phyloP scores from a whole-genome alignment of 1,284 basidiomycete species.

The Tilletia caries region DNA sequence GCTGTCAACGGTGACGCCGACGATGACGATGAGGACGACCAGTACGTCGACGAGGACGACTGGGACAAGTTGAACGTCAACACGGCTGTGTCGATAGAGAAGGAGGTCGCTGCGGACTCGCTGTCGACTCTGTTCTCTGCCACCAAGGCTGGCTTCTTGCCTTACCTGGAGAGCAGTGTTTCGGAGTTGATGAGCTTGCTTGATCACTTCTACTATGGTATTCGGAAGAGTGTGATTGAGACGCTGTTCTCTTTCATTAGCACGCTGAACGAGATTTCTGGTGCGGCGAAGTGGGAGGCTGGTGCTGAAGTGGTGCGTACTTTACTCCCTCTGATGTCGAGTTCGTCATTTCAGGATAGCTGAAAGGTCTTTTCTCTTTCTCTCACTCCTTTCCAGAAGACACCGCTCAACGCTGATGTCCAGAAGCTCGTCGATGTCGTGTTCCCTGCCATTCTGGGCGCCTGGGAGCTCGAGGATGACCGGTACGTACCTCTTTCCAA shows the following conservation, averaged over 20 bases:
- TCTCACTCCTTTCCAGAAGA: conserved; percentile 31
- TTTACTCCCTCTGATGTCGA: background rate
- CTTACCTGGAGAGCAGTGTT: conserved; percentile 68
- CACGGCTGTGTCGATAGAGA: conserved; percentile 95
- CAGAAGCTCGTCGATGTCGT: conserved; percentile 76
- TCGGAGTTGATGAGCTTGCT: conserved; percentile 79
- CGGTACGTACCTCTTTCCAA: conserved; percentile 67
- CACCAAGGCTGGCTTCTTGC: conserved; percentile 81
- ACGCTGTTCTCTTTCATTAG: conserved; percentile 85
- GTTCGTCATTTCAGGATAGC: background rate
- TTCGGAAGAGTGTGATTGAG: conserved; percentile 87
- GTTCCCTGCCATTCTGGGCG: conserved; percentile 73
- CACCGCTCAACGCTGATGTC: conserved; percentile 71
- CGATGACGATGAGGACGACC: conserved; percentile 61
- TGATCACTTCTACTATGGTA: conserved; percentile 94
- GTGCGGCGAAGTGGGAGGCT: conserved; percentile 75
- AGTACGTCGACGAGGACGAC: conserved; percentile 68
- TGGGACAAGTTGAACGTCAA: conserved; percentile 70
- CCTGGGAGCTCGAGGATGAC: conserved; percentile 94
- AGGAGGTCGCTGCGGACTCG: conserved; percentile 97
- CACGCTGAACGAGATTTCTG: conserved; percentile 85
- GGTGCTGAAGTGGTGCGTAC: conserved; percentile 60
- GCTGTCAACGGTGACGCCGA: conserved; percentile 59
- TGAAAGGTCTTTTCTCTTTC: conserved; percentile 5
- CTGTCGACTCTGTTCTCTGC: conserved; percentile 85